A percentile compares a stretch with the other conserved stretches of the same genome.
Conservation (phyloP, 352 stramenopile genomes). For the Globisporangium cylindrosporum region DNA sequence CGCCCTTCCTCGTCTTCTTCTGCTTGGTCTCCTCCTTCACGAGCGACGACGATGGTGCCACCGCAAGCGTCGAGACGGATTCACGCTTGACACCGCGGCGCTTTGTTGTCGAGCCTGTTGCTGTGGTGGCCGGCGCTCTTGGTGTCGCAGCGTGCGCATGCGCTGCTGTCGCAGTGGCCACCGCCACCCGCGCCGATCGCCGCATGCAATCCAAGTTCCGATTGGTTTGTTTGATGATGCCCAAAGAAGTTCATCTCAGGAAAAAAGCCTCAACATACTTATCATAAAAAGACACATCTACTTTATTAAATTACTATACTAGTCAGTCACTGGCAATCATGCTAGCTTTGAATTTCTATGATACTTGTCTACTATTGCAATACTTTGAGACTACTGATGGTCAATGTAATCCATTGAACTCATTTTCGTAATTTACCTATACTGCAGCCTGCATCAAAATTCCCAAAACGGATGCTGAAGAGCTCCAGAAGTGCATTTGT, state of each 20-base stretch:
- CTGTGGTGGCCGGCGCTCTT: background rate
- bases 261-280: background rate
- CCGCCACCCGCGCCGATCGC: conserved; percentile 5
- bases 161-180: conserved; percentile 3
- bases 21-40: conserved; percentile 12
- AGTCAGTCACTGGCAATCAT: too few relatives aligned
- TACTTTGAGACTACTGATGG: background rate
- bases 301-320: background rate
- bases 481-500: background rate
- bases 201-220: conserved; percentile 3
- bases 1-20: conserved; percentile 12
- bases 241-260: background rate
- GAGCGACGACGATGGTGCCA: background rate
- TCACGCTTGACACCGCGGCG: conserved; percentile 5
- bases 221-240: conserved; percentile 4
- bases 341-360: too few relatives aligned
- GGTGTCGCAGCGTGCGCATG: conserved; percentile 1
- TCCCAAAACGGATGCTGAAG: background rate
- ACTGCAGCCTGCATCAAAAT: background rate
- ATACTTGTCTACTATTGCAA: background rate
- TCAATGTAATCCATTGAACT: background rate
- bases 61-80: background rate
- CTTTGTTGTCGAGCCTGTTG: background rate
- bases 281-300: background rate
- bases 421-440: background rate